Conservation (phyloP, 352 stramenopile species). For the Labyrinthula sp. region DNA sequence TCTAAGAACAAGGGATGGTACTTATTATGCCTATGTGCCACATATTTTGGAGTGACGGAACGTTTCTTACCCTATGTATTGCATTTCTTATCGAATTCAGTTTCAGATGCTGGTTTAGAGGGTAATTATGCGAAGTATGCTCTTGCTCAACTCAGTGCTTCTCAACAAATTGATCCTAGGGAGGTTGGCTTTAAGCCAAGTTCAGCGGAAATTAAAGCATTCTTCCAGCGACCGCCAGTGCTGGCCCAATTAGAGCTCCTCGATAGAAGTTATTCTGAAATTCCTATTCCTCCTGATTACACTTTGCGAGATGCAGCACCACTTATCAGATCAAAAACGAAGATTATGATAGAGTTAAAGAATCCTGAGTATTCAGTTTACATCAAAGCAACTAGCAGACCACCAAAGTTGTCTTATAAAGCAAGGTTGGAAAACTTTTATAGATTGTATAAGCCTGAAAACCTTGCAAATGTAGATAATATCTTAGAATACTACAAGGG, state of each 20-base stretch:
- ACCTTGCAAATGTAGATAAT: constrained; percentile 54
- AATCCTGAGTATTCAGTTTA: no score
- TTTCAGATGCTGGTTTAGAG: constrained; percentile 10
- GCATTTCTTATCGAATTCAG: constrained; percentile 15
- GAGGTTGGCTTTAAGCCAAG: constrained; percentile 77
- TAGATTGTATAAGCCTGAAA: constrained; percentile 34
- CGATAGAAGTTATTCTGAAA: constrained; percentile 64
- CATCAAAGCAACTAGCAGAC: no score
- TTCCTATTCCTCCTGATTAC: constrained; percentile 70
- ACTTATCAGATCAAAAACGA: no score
- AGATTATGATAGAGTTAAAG: no score
- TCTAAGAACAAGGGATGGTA: constrained; percentile 18
- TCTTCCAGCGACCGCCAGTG: constrained; percentile 70
- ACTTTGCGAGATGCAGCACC: no score
- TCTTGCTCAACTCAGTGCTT: no score
- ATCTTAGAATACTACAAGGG: constrained; percentile 40
- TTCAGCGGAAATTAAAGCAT: constrained; percentile 69
- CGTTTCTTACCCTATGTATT: constrained; percentile 7
- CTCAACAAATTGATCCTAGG: no score
- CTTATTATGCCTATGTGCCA: constrained; percentile 10
- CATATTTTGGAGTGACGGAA: constrained; percentile 21
- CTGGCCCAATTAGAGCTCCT: constrained; percentile 70
- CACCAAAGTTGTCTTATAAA: constrained; percentile 51
- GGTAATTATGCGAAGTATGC: constrained; percentile 20
- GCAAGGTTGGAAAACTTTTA: constrained; percentile 29